phyloP scores from a whole-genome alignment of 225 moss, liverwort and hornwort species.

The Sphagnum tenellum region DNA sequence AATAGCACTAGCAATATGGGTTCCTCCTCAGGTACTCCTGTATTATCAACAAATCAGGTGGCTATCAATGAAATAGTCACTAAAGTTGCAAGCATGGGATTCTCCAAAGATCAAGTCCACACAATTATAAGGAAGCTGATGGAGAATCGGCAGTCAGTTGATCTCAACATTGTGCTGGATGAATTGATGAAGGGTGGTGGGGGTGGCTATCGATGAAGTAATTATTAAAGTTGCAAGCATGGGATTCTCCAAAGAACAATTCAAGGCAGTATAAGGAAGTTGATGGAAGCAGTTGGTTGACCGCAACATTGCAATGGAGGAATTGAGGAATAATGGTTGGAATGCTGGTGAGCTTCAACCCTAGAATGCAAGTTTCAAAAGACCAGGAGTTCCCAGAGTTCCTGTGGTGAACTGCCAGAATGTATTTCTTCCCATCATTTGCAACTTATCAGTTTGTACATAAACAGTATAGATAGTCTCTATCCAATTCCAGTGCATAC shows the following conservation, averaged over 20 bases:
- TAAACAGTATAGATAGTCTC: too few relatives aligned
- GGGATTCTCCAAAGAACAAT: constrained; percentile 92
- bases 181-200: constrained; percentile 83
- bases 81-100: constrained; percentile 89
- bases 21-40: constrained; percentile 35
- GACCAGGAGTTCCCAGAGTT: too few relatives aligned
- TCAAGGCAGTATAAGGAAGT: constrained; percentile 72
- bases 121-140: constrained; percentile 73
- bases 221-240: constrained; percentile 81
- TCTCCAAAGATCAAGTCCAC: constrained; percentile 83
- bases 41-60: constrained; percentile 59
- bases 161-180: constrained; percentile 86
- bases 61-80: constrained; percentile 79
- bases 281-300: constrained; percentile 93
- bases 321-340: constrained; percentile 75
- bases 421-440: too few relatives aligned
- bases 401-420: too few relatives aligned
- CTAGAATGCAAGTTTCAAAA: constrained; percentile 17
- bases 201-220: constrained; percentile 71
- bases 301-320: constrained; percentile 83
- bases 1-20: constrained; percentile 23
- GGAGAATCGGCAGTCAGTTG: constrained; percentile 84
- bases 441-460: too few relatives aligned
- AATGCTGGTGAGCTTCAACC: constrained; percentile 11
- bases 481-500: too few relatives aligned